Conservation (phyloP, 257 asterid genomes). For the Parsonsia alboflavescens region DNA sequence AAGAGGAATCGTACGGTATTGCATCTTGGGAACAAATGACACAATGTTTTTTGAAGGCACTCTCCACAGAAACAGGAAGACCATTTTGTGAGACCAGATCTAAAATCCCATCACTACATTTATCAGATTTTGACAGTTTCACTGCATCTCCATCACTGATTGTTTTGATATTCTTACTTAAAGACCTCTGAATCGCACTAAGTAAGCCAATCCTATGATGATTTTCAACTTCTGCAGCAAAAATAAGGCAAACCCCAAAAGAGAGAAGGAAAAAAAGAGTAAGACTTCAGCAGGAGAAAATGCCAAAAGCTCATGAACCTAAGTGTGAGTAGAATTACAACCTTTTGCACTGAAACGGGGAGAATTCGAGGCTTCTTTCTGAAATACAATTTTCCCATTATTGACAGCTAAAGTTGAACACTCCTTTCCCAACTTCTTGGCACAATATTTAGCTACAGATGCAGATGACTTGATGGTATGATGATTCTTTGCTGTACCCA, state of each 20-base stretch:
- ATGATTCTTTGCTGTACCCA: constrained; percentile 67
- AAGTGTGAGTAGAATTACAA: constrained; percentile 20
- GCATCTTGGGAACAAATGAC: constrained; percentile 52
- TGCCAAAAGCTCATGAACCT: constrained; percentile 3
- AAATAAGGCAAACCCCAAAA: constrained; percentile 2
- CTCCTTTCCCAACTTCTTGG: constrained; percentile 59
- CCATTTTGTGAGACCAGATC: constrained; percentile 28
- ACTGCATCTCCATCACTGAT: constrained; percentile 28
- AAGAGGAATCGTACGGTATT: constrained; percentile 16
- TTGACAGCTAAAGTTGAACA: constrained; percentile 70
- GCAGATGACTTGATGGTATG: constrained; percentile 61
- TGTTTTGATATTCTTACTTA: constrained; percentile 54
- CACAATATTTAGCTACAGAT: constrained; percentile 83
- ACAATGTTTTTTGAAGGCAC: constrained; percentile 38
- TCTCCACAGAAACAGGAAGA: constrained; percentile 15
- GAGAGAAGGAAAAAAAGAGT: constrained; percentile 6
- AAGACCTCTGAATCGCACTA: constrained; percentile 62
- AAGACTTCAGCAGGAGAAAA: constrained; percentile 7
- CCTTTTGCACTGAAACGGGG: constrained; percentile 47
- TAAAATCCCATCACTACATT: constrained; percentile 26
- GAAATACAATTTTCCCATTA: constrained; percentile 73
- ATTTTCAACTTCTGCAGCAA: constrained; percentile 53
- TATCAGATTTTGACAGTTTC: constrained; percentile 39
- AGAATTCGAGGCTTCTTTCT: constrained; percentile 40
- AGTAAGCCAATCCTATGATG: constrained; percentile 51